These are phyloP conservation scores for Capsella rubella DNA, from an alignment of 441 rosid species.

Conservation along the genomic window DNA sequence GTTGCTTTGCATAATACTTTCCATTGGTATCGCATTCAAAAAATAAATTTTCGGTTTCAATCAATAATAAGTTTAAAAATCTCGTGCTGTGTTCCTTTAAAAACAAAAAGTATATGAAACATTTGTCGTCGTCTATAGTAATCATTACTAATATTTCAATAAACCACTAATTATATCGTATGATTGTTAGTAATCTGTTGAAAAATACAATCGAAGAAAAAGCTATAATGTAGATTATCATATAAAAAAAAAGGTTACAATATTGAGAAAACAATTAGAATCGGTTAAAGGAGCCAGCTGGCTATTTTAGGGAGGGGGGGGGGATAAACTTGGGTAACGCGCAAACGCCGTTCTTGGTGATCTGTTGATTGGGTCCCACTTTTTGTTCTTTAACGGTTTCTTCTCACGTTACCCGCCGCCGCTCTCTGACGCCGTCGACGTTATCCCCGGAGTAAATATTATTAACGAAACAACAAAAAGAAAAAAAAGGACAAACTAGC, in stretches of 20 bases:
- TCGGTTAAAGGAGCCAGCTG: conserved; percentile 34
- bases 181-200: conserved; percentile 42
- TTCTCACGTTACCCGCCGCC: conserved; percentile 39
- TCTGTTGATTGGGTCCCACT: conserved; percentile 41
- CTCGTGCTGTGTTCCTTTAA: conserved; percentile 22
- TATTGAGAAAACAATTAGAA: background rate
- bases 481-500: conserved; percentile 34
- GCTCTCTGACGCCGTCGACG: conserved; percentile 39
- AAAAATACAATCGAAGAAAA: conserved; percentile 32
- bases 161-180: conserved; percentile 11
- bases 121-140: conserved; percentile 31
- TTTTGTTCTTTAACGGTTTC: conserved; percentile 43
- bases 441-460: background rate
- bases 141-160: conserved; percentile 18
- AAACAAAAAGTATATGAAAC: background rate
- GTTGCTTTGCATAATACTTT: conserved; percentile 23
- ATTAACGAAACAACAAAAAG: background rate
- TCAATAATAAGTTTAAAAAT: conserved; percentile 31
- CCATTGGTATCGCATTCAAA: background rate
- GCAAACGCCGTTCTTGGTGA: conserved; percentile 47
- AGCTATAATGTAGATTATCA: conserved; percentile 12
- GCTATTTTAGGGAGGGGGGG: conserved; percentile 21
- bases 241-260: conserved; percentile 13
- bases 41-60: background rate
- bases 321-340: conserved; percentile 38